Conservation (phyloP, 2,329 filamentous ascomycete genomes). For the Acrocalymma vagum region DNA sequence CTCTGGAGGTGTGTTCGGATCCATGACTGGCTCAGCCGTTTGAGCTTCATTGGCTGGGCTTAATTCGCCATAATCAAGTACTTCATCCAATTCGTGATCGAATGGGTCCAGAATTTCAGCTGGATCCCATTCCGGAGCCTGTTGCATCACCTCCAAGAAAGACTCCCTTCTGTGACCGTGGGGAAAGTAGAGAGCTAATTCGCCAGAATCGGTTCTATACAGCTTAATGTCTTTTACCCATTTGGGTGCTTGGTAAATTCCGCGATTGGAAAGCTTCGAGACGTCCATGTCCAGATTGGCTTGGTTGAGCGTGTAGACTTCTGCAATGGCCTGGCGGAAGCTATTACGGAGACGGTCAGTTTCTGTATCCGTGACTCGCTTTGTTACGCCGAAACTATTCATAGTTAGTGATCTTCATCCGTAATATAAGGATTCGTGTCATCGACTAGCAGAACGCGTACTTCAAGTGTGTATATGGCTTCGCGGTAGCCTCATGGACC, state of each 20-base stretch:
- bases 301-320: slow-evolving; percentile 59
- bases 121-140: slow-evolving; percentile 25
- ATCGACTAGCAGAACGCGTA: no score
- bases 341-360: slow-evolving; percentile 40
- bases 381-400: no score
- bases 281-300: slow-evolving; percentile 35
- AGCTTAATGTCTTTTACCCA: slow-evolving; percentile 42
- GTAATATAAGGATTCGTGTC: no score
- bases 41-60: slow-evolving; percentile 23
- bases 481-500: slow-evolving; percentile 42
- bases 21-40: slow-evolving; percentile 29
- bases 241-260: slow-evolving; percentile 32
- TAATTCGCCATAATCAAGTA: slow-evolving; percentile 24
- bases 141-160: slow-evolving; percentile 33
- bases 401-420: no score
- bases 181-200: slow-evolving; percentile 32
- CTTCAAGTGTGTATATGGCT: slow-evolving; percentile 37
- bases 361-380: no score
- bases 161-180: slow-evolving; percentile 22
- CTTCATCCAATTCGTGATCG: slow-evolving; percentile 28
- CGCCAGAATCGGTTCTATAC: slow-evolving; percentile 23
- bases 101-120: slow-evolving; percentile 6
- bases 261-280: slow-evolving; percentile 33
- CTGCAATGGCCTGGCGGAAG: slow-evolving; percentile 65
- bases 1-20: slow-evolving; percentile 33